Base-by-base conservation (phyloP, 2,329 filamentous ascomycete genomes). In the Aulographum hederae region DNA sequence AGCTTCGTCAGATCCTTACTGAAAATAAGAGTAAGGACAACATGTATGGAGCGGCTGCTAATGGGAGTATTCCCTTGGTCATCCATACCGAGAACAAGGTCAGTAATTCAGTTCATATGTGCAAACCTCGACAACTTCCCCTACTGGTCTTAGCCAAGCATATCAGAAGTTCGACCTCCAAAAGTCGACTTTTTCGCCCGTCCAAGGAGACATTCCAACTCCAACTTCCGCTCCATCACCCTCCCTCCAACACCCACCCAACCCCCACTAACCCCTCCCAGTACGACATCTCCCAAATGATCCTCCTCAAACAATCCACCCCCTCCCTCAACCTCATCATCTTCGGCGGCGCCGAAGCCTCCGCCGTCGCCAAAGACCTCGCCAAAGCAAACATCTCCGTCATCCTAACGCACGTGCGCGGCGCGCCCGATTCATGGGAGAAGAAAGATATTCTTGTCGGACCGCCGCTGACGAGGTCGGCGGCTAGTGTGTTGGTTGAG, bases 391-490 rank as follows among this genome's bases (percentile, higher is more conserved):
- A 56, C 1, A 65, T 73, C 1, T 60, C 66, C 35, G 67, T 78
- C 14, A 62, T 78, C 17, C 60, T 78, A 2, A 31, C 32, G 3
- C 32, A 18, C 17, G 13, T 21, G 5, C 32, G 26, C 13, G 27
- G 27, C 8, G 57, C 65, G 0, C 71, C 72, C 1, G 47, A 45
- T 3, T 48, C 45, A 0, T 78, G 73, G 73, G 70, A 76, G 38
- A 56, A 73, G 47, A 64, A 69, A 0, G 65, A 72, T 2, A 63
- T 68, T 0, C 54, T 78, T 8, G 64, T 69, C 0, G 73, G 73
- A 2, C 72, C 73, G 4, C 73, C 73, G 1, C 56, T 78, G 1
- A 73, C 71, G 1, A 73, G 75, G 41, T 77, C 73, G 1, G 61
- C 62, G 0, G 53, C 73, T 4, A 69, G 77, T 37, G 47, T 43